phyloP scores from a whole-genome alignment of 208 protist genomes.

The Acanthamoeba royreba region DNA sequence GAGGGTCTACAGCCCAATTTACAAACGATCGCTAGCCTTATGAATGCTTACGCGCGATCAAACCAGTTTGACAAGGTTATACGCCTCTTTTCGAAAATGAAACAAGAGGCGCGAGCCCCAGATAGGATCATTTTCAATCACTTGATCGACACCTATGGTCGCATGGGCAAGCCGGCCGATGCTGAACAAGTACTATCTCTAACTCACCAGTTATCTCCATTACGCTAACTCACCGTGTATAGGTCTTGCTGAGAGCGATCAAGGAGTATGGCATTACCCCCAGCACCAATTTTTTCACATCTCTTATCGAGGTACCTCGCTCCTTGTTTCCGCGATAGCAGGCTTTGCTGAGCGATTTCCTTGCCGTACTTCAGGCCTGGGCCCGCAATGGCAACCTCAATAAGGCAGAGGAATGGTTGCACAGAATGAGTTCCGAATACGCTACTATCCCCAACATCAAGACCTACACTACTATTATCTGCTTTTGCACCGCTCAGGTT shows the following conservation, averaged over 20 bases:
- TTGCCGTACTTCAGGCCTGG: neutral
- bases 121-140: neutral
- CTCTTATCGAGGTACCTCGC: neutral
- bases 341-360: neutral
- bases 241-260: neutral
- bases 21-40: neutral
- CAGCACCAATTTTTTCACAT: neutral
- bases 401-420: neutral
- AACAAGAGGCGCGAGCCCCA: neutral
- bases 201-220: too few relatives aligned
- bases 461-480: neutral
- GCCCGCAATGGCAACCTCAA: neutral
- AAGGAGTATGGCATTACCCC: neutral
- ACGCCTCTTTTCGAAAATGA: neutral
- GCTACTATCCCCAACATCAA: neutral
- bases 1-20: neutral
- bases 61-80: neutral
- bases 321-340: neutral
- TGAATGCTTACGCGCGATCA: neutral
- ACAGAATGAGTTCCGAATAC: neutral
- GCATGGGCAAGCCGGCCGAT: neutral
- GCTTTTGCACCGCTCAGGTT: neutral
- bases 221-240: too few relatives aligned
- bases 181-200: too few relatives aligned
- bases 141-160: neutral